phyloP scores from a whole-genome alignment of 2,329 filamentous ascomycete species.

The Ampelomyces quisqualis region DNA sequence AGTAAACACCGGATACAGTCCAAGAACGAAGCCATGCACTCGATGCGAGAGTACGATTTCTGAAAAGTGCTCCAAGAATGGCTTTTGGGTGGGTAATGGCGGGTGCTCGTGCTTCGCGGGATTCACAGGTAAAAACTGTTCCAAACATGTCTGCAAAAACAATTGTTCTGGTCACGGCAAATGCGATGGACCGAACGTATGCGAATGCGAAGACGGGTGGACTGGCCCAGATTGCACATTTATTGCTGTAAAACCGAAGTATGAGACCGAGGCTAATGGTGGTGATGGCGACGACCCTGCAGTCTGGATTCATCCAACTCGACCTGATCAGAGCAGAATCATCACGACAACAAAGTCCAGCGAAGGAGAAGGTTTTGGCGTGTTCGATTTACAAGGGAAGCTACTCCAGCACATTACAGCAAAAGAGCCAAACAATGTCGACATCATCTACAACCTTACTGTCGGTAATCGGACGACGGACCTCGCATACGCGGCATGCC shows the following conservation, averaged over 20 bases:
- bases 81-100: conserved; percentile 10
- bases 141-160: conserved; percentile 21
- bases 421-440: conserved; percentile 56
- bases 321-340: conserved; percentile 49
- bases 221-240: conserved; percentile 34
- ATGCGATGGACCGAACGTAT: conserved; percentile 29
- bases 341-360: conserved; percentile 57
- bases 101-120: conserved; percentile 30
- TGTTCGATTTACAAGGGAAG: conserved; percentile 54
- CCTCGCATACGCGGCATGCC: conserved; percentile 54
- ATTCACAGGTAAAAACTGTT: conserved; percentile 28
- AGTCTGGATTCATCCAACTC: conserved; percentile 33
- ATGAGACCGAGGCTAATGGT: conserved; percentile 37
- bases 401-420: conserved; percentile 50
- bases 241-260: conserved; percentile 31
- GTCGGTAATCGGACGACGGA: conserved; percentile 50
- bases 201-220: conserved; percentile 29
- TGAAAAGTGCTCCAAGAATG: conserved; percentile 23
- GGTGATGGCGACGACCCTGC: conserved; percentile 38
- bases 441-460: conserved; percentile 54
- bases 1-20: conserved; percentile 23
- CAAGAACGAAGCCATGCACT: conserved; percentile 18
- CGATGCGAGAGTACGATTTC: conserved; percentile 18
- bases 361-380: conserved; percentile 51
- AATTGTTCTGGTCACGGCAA: conserved; percentile 30